Evolutionary conservation across 163 green algal genomes (phyloP).

Genomic region (Trebouxia gelatinosa): DNA sequence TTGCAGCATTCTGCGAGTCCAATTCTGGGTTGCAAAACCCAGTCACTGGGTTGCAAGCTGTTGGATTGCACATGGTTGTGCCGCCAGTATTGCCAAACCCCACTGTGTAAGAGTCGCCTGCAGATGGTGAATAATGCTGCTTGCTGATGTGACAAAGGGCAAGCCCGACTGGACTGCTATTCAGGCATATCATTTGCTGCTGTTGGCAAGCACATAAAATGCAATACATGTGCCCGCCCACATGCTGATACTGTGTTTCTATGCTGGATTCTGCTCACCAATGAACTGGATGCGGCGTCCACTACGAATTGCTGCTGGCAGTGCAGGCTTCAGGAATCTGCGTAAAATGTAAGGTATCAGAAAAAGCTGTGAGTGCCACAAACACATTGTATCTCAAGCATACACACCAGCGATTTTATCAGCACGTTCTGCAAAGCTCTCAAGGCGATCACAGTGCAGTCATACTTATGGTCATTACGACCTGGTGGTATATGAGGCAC

Average conservation of each 20-base stretch:
- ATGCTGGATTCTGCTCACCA: background rate
- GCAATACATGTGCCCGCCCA: background rate
- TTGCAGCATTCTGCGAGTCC: background rate
- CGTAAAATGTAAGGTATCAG: no score
- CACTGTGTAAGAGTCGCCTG: slow-evolving; percentile 18
- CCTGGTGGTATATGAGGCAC: no score
- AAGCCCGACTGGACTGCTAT: background rate
- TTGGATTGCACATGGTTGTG: background rate
- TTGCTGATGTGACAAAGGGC: background rate
- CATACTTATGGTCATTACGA: no score
- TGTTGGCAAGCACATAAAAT: background rate
- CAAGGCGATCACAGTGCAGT: no score
- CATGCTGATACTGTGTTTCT: background rate
- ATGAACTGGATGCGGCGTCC: slow-evolving; percentile 4
- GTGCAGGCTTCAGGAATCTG: background rate
- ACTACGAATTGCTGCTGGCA: background rate
- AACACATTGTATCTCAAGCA: no score
- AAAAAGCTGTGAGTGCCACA: no score
- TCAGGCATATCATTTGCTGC: background rate
- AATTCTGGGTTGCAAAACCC: background rate
- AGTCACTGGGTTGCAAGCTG: background rate
- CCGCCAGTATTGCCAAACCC: slow-evolving; percentile 10
- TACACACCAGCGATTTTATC: no score
- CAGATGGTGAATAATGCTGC: background rate
- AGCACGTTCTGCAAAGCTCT: no score